A percentile compares a stretch with the other conserved stretches of the same genome.
These are phyloP conservation scores for Aspergillus cristatus DNA, from an alignment of 495 filamentous ascomycete species.

Conservation along the genomic window DNA sequence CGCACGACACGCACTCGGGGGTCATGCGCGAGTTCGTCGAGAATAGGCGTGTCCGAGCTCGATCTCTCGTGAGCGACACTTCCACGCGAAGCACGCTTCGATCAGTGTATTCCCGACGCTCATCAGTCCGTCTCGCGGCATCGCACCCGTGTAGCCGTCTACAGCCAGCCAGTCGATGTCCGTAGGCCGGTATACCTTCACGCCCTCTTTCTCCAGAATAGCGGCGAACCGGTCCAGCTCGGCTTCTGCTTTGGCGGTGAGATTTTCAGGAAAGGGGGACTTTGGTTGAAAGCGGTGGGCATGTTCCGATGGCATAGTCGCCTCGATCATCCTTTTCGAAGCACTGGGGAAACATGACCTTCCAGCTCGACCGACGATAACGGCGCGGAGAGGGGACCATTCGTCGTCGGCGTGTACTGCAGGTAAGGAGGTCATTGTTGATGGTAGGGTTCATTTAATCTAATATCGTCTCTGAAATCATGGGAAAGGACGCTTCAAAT, in stretches of 20 bases:
- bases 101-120: constrained; percentile 13
- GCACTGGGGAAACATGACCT: constrained; percentile 9
- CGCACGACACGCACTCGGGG: constrained; percentile 7
- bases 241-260: constrained; percentile 9
- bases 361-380: constrained; percentile 11
- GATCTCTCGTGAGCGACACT: constrained; percentile 10
- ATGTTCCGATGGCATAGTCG: constrained; percentile 9
- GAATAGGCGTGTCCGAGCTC: constrained; percentile 7
- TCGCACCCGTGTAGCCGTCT: constrained; percentile 13
- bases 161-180: constrained; percentile 8
- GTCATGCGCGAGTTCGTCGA: constrained; percentile 4
- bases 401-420: constrained; percentile 5
- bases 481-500: too few relatives aligned
- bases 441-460: too few relatives aligned
- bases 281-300: constrained; percentile 6
- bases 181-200: constrained; percentile 10
- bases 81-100: constrained; percentile 15
- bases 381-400: constrained; percentile 11
- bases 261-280: constrained; percentile 5
- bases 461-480: too few relatives aligned
- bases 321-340: constrained; percentile 8
- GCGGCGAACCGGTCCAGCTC: constrained; percentile 12
- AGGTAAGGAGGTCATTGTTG: constrained; percentile 2
- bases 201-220: constrained; percentile 8
- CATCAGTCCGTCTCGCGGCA: constrained; percentile 15